Percentiles rank a stretch among this genome's conserved stretches.
These are phyloP conservation scores for Colletotrichum sp. DNA, from an alignment of 2,329 filamentous ascomycete genomes.

Conservation along the genomic window DNA sequence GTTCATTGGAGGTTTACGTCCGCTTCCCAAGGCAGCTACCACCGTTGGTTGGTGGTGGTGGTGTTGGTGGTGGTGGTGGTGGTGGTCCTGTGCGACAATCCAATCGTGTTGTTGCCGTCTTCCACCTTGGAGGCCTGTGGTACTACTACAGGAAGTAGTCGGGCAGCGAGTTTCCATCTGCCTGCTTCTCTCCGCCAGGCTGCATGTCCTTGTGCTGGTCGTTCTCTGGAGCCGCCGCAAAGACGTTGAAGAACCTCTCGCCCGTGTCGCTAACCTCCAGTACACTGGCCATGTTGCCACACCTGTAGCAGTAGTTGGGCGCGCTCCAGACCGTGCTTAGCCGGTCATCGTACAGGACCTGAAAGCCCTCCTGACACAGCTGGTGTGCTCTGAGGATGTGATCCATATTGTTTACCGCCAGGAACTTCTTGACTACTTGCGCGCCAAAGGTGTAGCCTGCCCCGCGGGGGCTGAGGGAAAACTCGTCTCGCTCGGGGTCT, in stretches of 20 bases:
- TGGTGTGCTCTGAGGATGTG: conserved; percentile 98
- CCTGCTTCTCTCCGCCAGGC: conserved; percentile 70
- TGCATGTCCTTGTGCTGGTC: conserved; percentile 88
- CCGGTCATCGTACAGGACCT: conserved; percentile 93
- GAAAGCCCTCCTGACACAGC: conserved; percentile 96
- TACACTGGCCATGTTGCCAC: conserved; percentile 96
- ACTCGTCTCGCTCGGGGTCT: conserved; percentile 96
- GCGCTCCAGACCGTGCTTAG: conserved; percentile 98
- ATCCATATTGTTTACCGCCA: conserved; percentile 96
- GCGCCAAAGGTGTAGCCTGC: conserved; percentile 98
- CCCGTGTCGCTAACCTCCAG: conserved; percentile 94
- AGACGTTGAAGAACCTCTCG: conserved; percentile 96
- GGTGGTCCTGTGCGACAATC: background rate
- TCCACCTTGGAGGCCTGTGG: background rate
- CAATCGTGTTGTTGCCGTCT: background rate
- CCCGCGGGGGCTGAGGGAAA: conserved; percentile 89
- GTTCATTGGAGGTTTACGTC: background rate
- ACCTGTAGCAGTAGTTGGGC: conserved; percentile 94
- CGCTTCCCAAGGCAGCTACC: background rate
- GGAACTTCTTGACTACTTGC: conserved; percentile 97
- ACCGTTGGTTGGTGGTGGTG: background rate
- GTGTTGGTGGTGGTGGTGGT: no score
- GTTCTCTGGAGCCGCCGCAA: conserved; percentile 95
- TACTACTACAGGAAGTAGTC: conserved; percentile 70
- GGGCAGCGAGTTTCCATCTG: conserved; percentile 67